Evolutionary conservation across 176 grass and related monocot genomes (phyloP).

Genomic region (Musa itinerans): DNA sequence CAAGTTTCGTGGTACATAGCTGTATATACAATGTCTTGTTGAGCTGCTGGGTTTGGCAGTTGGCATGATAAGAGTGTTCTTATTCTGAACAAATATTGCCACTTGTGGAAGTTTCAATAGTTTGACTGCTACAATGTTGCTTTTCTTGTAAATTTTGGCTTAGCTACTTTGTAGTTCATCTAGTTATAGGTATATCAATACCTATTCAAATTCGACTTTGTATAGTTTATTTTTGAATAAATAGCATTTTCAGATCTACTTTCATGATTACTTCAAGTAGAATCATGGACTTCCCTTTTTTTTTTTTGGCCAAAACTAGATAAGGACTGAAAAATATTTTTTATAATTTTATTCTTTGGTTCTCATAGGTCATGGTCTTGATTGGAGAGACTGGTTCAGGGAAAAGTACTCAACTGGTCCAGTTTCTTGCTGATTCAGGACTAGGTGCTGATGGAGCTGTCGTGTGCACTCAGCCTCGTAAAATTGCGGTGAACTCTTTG

Average conservation of each 20-base stretch:
- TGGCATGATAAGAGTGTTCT: not conserved
- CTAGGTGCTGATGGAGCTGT: constrained; percentile 51
- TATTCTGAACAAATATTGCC: not conserved
- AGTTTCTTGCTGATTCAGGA: constrained; percentile 88
- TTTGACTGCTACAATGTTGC: not conserved
- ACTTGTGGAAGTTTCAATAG: not conserved
- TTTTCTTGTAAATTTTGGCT: not conserved
- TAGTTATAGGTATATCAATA: not conserved
- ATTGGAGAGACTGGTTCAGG: constrained; percentile 94
- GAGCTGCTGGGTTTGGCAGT: not conserved
- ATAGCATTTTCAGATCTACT: not conserved
- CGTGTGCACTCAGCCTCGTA: constrained; percentile 89
- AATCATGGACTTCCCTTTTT: too few relatives aligned
- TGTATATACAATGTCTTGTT: not conserved
- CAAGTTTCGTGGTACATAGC: not conserved
- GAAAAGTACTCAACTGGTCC: constrained; percentile 90
- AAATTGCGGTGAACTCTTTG: constrained; percentile 71
- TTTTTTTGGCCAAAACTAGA: not conserved
- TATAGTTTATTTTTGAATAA: not conserved
- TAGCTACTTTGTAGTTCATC: not conserved
- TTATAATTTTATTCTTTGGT: constrained; percentile 9
- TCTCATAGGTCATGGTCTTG: constrained; percentile 66
- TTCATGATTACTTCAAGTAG: not conserved
- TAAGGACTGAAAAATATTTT: constrained; percentile 11
- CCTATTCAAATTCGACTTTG: not conserved